Evolutionary conservation across 176 grass and related monocot species (phyloP), one percentile per base, ranked within the genome.

Genomic region (Oryza rufipogon): DNA sequence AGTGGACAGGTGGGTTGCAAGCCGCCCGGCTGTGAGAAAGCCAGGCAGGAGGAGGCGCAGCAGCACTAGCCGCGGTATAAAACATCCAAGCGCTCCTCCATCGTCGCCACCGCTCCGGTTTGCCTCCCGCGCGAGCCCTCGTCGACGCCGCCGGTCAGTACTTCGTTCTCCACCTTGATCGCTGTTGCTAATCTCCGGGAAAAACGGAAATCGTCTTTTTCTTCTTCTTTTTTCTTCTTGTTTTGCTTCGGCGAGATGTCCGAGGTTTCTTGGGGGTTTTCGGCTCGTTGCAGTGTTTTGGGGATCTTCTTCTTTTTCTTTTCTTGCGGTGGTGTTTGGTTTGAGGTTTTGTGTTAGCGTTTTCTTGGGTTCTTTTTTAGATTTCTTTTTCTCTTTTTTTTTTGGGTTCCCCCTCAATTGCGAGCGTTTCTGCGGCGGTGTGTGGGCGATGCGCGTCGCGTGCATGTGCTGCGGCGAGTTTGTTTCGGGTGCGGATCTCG

Each of bases 51-150:
- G 39, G 39, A 41, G 39, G 70, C 72, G 72, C 54, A 78, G 78
- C 19, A 25, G 74, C 45, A 58, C 72, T 9, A 25, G 74, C 34
- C 79, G 83, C 73, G 47, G 83, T 86, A 89, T 89, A 90, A 36
- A 89, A 72, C 34, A 23, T 66, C 47, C 36, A 68, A 82, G 48
- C 38, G n/a, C 75, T 14, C 41, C 36, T 15, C 19, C 9, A 2
- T 10, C 38, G 56, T 58, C 11, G 2, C 79, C 22, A 36, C 56
- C 32, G 9, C 17, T 25, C 13, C 13, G 3, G 51, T 7, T 39
- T 7, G 11, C 80, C 80, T 44, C 15, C 41, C n/a, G 41, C 65
- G 26, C 68, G 41, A 73, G 78, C 72, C 88, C 58, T 12, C 23
- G 39, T 78, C 41, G 83, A 73, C 79, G 74, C 22, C 23, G 41